Base-by-base conservation (phyloP, 257 asterid species). In the Phtheirospermum japonicum region DNA sequence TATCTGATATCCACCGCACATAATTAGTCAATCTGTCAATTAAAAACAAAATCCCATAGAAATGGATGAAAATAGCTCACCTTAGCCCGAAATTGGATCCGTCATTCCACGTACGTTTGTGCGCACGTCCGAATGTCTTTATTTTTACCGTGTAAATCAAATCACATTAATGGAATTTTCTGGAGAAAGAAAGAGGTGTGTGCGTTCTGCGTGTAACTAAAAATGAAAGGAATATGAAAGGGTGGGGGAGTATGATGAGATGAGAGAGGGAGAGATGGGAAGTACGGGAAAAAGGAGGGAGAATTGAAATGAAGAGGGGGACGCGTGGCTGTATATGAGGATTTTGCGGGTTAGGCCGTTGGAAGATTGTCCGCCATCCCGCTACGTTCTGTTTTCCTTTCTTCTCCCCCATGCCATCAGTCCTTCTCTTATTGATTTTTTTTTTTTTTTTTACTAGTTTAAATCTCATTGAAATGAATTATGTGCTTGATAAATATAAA, bases 211-310 rank as follows among this genome's bases (percentile, higher is more conserved):
- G 57, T 17, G 13, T 60, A 50, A 52, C 37, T 28, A 56, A 42
- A 55, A 33, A 14, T 11, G 64, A 14, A 14, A 28, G 43, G 59
- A 62, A 31, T 45, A 19, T 30, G 36, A 11, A 34, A 32, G 33
- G 7, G 18, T 45, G 57, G 42, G 30, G 32, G 46, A 36, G 59
- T 7, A 42, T 9, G 67, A 56, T 48, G 65, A 51, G 14, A 64
- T 50, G 70, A 65, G 50, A 30, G 57, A 20, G 65, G 9, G n/a
- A 43, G 54, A 49, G 56, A 18, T 50, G 65, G 39, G 19, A 20
- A 43, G 39, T 13, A 50, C 60, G 69, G 49, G 61, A 36, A 64
- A 63, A 61, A 45, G 23, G 69, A 59, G 68, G 73, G 65, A 61
- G 65, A 49, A 67, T 62, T 66, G 64, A 61, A 67, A 61, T 61